phyloP scores from a whole-genome alignment of 2,329 filamentous ascomycete genomes.

The Microdochium trichocladiopsis region DNA sequence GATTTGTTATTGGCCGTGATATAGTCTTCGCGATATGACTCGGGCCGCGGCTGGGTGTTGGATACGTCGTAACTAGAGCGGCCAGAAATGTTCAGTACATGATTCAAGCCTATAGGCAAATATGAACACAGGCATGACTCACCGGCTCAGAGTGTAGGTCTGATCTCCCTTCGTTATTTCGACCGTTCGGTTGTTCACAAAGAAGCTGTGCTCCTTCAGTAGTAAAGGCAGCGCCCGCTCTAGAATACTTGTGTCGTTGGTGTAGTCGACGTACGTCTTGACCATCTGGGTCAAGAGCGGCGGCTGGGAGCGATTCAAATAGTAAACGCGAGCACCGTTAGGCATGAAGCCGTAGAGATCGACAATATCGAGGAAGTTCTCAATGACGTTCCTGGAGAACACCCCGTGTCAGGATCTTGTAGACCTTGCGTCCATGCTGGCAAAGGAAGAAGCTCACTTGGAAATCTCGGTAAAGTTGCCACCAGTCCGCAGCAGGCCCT shows the following conservation, averaged over 20 bases:
- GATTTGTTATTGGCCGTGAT: constrained; percentile 57
- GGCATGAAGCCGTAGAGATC: constrained; percentile 60
- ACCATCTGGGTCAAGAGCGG: constrained; percentile 62
- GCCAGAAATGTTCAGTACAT: not conserved
- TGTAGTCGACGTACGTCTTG: constrained; percentile 55
- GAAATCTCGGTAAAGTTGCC: constrained; percentile 57
- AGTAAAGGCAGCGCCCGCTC: constrained; percentile 54
- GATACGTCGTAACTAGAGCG: constrained; percentile 43
- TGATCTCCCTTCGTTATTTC: constrained; percentile 35
- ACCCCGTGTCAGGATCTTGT: not conserved
- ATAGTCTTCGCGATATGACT: constrained; percentile 62
- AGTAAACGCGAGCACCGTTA: constrained; percentile 62
- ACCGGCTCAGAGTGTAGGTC: constrained; percentile 51
- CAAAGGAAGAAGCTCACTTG: constrained; percentile 20
- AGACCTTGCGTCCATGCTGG: no score
- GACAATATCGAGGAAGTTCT: constrained; percentile 63
- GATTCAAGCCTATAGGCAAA: not conserved
- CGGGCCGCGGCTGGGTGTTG: constrained; percentile 60
- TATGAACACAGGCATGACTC: constrained; percentile 10
- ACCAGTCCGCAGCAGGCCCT: constrained; percentile 57
- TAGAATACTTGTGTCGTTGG: constrained; percentile 54
- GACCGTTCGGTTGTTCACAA: constrained; percentile 52
- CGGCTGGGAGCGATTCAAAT: constrained; percentile 61
- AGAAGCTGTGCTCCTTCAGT: constrained; percentile 58
- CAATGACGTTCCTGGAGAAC: constrained; percentile 48